Evolutionary conservation across 805 yeast genomes (phyloP).

Genomic region (Kodamaea kaohsiungensis): DNA sequence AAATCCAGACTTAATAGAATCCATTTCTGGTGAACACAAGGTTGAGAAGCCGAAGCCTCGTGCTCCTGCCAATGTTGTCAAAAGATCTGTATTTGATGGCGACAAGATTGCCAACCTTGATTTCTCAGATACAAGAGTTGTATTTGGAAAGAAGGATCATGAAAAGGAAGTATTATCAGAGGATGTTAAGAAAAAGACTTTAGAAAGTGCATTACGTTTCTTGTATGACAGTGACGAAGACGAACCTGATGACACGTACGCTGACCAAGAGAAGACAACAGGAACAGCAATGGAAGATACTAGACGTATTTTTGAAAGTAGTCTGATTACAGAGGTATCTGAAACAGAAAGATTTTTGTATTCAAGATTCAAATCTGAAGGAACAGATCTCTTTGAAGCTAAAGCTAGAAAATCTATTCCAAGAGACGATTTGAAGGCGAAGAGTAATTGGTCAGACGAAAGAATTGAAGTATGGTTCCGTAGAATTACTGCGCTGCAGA

Average conservation of each 20-base stretch:
- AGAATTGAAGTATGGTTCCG: conserved; percentile 93
- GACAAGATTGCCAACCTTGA: conserved; percentile 32
- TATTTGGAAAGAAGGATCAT: conserved; percentile 35
- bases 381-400: conserved; percentile 45
- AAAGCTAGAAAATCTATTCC: conserved; percentile 49
- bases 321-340: conserved; percentile 30
- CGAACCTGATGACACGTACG: conserved; percentile 79
- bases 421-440: conserved; percentile 52
- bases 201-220: conserved; percentile 60
- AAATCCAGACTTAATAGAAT: conserved; percentile 47
- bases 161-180: conserved; percentile 22
- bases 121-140: conserved; percentile 22
- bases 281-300: conserved; percentile 27
- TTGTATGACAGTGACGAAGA: conserved; percentile 79
- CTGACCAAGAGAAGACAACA: conserved; percentile 46
- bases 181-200: conserved; percentile 56
- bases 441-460: conserved; percentile 78
- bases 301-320: conserved; percentile 12
- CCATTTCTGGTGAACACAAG: conserved; percentile 23
- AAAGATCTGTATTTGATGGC: conserved; percentile 26
- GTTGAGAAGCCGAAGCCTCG: conserved; percentile 2
- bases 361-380: conserved; percentile 48
- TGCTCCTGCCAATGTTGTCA: conserved; percentile 5
- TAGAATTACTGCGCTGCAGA: conserved; percentile 67
- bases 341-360: conserved; percentile 58